A percentile compares a stretch with the other conserved stretches of the same genome.
Evolutionary conservation across 2,329 filamentous ascomycete genomes (phyloP).

Genomic region (Pestalotiopsis sp.): DNA sequence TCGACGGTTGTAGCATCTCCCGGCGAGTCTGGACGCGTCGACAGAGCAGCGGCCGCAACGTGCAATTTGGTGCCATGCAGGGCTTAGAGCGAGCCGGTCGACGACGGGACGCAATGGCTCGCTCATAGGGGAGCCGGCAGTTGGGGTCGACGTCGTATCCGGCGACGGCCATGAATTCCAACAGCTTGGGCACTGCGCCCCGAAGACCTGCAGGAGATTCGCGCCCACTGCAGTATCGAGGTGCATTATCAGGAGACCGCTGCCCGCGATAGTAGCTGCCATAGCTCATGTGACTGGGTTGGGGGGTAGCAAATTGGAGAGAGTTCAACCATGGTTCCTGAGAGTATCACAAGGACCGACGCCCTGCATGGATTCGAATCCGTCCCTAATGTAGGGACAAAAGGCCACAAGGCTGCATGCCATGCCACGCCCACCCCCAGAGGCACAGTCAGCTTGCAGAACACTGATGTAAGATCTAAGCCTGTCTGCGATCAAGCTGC

Average conservation of each 20-base stretch:
- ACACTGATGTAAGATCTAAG: neutral
- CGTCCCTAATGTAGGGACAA: neutral
- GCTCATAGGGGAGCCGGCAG: neutral
- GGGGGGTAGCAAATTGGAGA: neutral
- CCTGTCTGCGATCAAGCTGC: neutral
- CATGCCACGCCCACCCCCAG: neutral
- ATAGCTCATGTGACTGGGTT: neutral
- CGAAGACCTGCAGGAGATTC: neutral
- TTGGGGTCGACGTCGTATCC: neutral
- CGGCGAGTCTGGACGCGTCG: neutral
- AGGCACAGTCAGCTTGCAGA: neutral
- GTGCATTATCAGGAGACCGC: neutral
- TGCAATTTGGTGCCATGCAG: neutral
- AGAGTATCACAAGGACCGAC: neutral
- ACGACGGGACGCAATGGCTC: neutral
- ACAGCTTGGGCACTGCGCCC: constrained; percentile 6
- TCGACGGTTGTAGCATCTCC: neutral
- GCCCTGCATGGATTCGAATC: constrained; percentile 1
- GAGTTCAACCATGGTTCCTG: neutral
- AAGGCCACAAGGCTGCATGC: constrained; percentile 1
- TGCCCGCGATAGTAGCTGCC: neutral
- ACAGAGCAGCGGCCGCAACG: neutral
- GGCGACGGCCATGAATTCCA: neutral
- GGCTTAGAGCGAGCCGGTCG: neutral
- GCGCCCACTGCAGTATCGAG: neutral